Evolutionary conservation across 2,329 filamentous ascomycete species (phyloP).

Genomic region (Ophiocordyceps sinensis): DNA sequence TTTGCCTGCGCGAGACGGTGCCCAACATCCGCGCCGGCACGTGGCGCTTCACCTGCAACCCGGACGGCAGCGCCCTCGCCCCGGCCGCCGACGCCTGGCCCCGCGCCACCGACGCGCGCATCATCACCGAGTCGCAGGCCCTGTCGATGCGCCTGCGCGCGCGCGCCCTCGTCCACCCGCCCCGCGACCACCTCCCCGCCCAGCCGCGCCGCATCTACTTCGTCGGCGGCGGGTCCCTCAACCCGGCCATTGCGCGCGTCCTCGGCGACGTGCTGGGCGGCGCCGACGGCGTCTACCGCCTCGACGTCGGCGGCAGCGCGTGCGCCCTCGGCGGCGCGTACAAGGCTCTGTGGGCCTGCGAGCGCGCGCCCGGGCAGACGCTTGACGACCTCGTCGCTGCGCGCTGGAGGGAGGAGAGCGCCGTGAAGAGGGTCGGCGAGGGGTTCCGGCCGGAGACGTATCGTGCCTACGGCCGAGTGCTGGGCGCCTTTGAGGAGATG

Average conservation of each 20-base stretch:
- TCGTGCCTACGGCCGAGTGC: slow-evolving; percentile 60
- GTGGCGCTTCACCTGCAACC: slow-evolving; percentile 60
- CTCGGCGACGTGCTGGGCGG: slow-evolving; percentile 82
- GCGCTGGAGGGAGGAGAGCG: slow-evolving; percentile 74
- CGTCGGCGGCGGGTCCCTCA: slow-evolving; percentile 81
- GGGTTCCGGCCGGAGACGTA: slow-evolving; percentile 67
- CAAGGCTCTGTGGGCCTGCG: slow-evolving; percentile 87
- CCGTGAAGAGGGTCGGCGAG: slow-evolving; percentile 67
- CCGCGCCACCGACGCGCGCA: slow-evolving; percentile 60
- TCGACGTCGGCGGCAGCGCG: slow-evolving; percentile 90
- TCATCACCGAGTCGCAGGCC: slow-evolving; percentile 89
- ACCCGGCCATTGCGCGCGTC: slow-evolving; percentile 74
- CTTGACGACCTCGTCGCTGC: slow-evolving; percentile 79
- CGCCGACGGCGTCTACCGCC: slow-evolving; percentile 76
- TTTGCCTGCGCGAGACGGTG: slow-evolving; percentile 88
- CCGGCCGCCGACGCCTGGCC: slow-evolving; percentile 18
- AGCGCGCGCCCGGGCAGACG: slow-evolving; percentile 51
- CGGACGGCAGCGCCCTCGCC: slow-evolving; percentile 38
- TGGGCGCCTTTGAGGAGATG: slow-evolving; percentile 65
- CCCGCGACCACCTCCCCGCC: slow-evolving; percentile 45
- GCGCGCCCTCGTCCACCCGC: slow-evolving; percentile 53
- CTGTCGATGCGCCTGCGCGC: slow-evolving; percentile 81
- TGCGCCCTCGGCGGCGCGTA: slow-evolving; percentile 90
- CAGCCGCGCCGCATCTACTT: slow-evolving; percentile 87
- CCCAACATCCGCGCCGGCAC: slow-evolving; percentile 77